phyloP scores from a whole-genome alignment of 1,139 yeast genomes.

The Wickerhamomyces sp. region DNA sequence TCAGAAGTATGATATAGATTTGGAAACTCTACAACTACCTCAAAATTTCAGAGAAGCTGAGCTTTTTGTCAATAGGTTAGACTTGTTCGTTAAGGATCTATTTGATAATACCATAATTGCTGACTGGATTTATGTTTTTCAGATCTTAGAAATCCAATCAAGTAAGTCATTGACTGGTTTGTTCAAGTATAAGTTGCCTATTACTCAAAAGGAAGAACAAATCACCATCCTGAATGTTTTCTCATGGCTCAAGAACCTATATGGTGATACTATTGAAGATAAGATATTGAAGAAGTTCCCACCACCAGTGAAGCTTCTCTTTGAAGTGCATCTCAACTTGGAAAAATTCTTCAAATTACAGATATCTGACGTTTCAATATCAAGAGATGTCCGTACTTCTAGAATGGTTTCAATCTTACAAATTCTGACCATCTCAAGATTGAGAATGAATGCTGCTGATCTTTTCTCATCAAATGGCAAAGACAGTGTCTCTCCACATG shows the following conservation, averaged over 20 bases:
- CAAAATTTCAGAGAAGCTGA: constrained; percentile 37
- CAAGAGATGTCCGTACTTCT: constrained; percentile 56
- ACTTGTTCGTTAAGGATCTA: constrained; percentile 55
- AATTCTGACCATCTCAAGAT: constrained; percentile 59
- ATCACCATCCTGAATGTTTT: constrained; percentile 66
- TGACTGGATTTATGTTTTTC: constrained; percentile 80
- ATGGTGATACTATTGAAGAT: constrained; percentile 35
- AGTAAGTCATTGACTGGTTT: constrained; percentile 48
- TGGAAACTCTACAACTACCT: constrained; percentile 19
- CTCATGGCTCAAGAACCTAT: constrained; percentile 59
- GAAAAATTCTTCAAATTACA: constrained; percentile 62
- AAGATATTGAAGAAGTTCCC: constrained; percentile 59
- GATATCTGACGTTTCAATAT: constrained; percentile 53
- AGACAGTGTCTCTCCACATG: constrained; percentile 40
- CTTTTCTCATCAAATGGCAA: constrained; percentile 36
- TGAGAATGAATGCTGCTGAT: constrained; percentile 63
- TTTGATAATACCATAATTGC: constrained; percentile 56
- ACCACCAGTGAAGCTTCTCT: constrained; percentile 58
- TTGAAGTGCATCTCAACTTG: constrained; percentile 64
- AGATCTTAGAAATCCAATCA: constrained; percentile 66
- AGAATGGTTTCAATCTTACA: constrained; percentile 68
- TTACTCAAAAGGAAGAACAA: constrained; percentile 45
- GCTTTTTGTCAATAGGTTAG: constrained; percentile 57
- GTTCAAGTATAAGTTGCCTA: constrained; percentile 48
- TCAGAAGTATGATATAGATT: constrained; percentile 15